Evolutionary conservation across 805 yeast species (phyloP), one percentile per base, ranked within the genome.

Genomic region (Ogataea paraovalis): DNA sequence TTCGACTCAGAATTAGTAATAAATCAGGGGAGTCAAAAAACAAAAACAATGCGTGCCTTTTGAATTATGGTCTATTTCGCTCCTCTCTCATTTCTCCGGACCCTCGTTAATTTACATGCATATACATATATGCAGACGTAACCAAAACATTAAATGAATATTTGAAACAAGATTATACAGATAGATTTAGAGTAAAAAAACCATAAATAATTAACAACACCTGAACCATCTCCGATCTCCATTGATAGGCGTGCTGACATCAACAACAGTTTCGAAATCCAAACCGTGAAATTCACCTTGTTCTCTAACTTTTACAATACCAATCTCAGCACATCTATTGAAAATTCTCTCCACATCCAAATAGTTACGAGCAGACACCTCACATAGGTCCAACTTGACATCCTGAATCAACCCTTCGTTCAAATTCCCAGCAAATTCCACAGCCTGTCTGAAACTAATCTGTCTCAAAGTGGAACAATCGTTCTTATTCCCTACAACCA

Each of bases 401-500:
- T 64, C 62, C n/a, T 51, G 49, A 8, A 63, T 45, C 16, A 63
- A 46, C 10, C 59, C 62, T 30, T 52, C 57, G 10, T 52, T 45
- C n/a, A 62, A 36, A 19, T 53, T 37, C 9, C 40, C 37, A 2
- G 60, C 65, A 44, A 59, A 60, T 47, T 64, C 68, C n/a, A 59
- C 52, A 0, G 66, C 62, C 47, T 64, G 68, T 37, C 68, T 48
- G 28, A 54, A 53, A 43, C 65, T 60, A 20, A 64, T 59, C 45
- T 63, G 66, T 39, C 66, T 45, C 8, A 56, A 41, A 3, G 54
- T 41, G 22, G 58, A 55, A 42, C 56, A 66, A 53, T 79, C 84
- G 18, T 52, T 50, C 57, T 79, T 79, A 54, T 79, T 79, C 2
- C 82, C 84, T 43, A 79, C 81, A 1, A 79, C 62, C 25, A 79